phyloP scores from a whole-genome alignment of 2,329 filamentous ascomycete genomes.

The Diplodia mutila region DNA sequence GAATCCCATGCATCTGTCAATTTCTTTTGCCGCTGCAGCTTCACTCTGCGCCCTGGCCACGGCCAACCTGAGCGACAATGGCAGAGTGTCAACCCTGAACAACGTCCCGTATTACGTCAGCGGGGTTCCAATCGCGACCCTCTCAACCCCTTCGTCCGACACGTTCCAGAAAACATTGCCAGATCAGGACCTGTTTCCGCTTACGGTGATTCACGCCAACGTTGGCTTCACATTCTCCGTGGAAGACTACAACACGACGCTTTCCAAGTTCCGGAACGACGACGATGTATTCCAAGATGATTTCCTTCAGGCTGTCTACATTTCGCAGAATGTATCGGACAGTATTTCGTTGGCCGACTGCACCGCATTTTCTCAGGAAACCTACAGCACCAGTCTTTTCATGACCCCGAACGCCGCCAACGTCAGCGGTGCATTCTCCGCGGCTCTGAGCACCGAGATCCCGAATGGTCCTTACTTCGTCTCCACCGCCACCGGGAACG shows the following conservation, averaged over 20 bases:
- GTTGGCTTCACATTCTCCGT: not conserved
- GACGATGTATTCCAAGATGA: constrained; percentile 2
- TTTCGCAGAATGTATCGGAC: not conserved
- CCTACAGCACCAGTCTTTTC: not conserved
- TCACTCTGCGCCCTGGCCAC: not conserved
- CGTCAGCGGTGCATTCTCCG: not conserved
- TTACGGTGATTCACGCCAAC: not conserved
- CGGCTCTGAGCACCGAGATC: not conserved
- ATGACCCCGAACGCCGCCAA: not conserved
- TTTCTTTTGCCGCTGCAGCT: not conserved
- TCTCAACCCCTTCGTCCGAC: not conserved
- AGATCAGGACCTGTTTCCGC: not conserved
- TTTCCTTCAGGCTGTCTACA: not conserved
- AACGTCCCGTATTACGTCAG: not conserved
- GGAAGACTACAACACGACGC: not conserved
- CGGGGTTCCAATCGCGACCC: not conserved
- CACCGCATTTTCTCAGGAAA: not conserved
- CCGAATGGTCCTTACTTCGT: constrained; percentile 1
- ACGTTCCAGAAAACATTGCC: not conserved
- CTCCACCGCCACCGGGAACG: not conserved
- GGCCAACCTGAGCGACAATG: not conserved
- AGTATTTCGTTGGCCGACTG: not conserved
- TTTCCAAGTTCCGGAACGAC: not conserved
- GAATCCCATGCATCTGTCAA: not conserved
- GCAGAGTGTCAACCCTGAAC: not conserved